Base-by-base conservation (phyloP, 345 rosid species). In the Corchorus capsularis region DNA sequence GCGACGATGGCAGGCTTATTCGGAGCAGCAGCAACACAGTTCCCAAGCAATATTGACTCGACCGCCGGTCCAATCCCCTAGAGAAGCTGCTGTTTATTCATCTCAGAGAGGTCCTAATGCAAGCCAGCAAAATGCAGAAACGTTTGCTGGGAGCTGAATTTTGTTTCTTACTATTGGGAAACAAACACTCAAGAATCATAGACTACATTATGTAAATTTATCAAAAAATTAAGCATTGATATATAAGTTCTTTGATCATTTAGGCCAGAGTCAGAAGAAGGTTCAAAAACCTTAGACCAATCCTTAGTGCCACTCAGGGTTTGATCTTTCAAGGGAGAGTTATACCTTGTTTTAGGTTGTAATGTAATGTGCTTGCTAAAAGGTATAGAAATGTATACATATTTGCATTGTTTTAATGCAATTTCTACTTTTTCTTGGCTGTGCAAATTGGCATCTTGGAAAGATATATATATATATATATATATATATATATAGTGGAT, bases 1-100 rank as follows among this genome's bases (percentile, higher is more conserved):
- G 82, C 85, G 92, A 78, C 83, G 92, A 71, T 63, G 87, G 91
- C 65, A 22, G 66, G 85, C 84, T 13, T 77, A 71, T 60, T 72
- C 80, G 3, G 59, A 43, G 65, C 85, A 71, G 78, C 84, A 81
- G 75, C 65, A 52, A 12, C 78, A 27, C 54, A 41, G 63, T 39
- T 55, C 85, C 3, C 83, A 50, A 35, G 35, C 68, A 7, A 22
- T 75, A 27, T 27, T 27, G 67, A 68, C 77, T 3, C 80, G 71
- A 64, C 88, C 88, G 8, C 87, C 87, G 3, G 76, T 85, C 57
- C 80, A 45, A 49, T 78, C 79, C 75, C 83, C 86, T 10, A 67
- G 80, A 77, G 1, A 1, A 39, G 43, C 43, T 39, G 57, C 80
- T 39, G 73, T 49, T 50, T 74, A 69, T 73, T 53, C 83, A 0